These are phyloP conservation scores for Vitis cinerea DNA, from an alignment of 164 flowering plant species.

Conservation along the genomic window DNA sequence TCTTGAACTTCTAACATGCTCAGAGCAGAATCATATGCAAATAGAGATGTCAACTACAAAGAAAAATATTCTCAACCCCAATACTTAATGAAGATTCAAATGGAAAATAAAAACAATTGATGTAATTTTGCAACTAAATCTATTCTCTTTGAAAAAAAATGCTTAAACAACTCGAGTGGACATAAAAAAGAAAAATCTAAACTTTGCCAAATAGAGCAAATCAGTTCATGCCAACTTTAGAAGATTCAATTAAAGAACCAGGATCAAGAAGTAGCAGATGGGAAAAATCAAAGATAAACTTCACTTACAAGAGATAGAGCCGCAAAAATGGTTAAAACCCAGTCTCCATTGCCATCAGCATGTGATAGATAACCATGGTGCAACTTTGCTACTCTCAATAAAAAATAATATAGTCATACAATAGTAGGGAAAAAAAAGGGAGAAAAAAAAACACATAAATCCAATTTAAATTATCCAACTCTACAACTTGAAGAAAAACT, in stretches of 20 bases:
- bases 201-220: no score
- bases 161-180: no score
- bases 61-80: no score
- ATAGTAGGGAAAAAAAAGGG: background rate
- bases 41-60: no score
- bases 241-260: background rate
- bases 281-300: slow-evolving; percentile 1
- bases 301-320: slow-evolving; percentile 81
- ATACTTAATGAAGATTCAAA: no score
- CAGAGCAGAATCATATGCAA: no score
- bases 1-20: no score
- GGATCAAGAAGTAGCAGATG: slow-evolving; percentile 3
- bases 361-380: slow-evolving; percentile 76
- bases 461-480: background rate
- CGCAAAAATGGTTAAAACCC: slow-evolving; percentile 88
- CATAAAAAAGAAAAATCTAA: no score
- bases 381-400: slow-evolving; percentile 57
- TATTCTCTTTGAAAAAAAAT: no score
- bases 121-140: no score
- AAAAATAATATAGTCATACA: background rate
- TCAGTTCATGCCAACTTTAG: no score
- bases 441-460: background rate
- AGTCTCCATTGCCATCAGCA: slow-evolving; percentile 98
- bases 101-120: no score
- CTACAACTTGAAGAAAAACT: background rate